Percentiles rank a stretch among this genome's conserved stretches.
These are phyloP conservation scores for Barnettozyma botsteinii DNA, from an alignment of 805 yeast species.

Conservation along the genomic window DNA sequence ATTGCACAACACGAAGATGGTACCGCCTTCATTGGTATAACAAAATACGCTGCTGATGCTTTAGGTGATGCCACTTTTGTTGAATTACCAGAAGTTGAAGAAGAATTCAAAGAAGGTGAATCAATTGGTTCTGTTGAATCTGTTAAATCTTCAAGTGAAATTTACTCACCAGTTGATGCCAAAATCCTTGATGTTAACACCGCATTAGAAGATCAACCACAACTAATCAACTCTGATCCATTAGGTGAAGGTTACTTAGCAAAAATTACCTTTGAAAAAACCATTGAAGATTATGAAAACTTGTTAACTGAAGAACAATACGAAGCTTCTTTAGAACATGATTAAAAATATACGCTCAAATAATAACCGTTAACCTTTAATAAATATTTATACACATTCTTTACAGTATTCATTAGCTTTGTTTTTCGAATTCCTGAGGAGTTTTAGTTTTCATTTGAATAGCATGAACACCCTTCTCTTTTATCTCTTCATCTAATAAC, in stretches of 20 bases:
- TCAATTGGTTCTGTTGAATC: constrained; percentile 90
- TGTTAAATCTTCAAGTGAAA: constrained; percentile 91
- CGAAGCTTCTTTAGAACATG: constrained; percentile 21
- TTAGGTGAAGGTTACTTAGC: constrained; percentile 94
- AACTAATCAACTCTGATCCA: constrained; percentile 80
- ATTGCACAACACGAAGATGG: constrained; percentile 80
- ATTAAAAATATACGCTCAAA: constrained; percentile 11
- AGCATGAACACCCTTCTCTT: constrained; percentile 75
- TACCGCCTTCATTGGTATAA: constrained; percentile 84
- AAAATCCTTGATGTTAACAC: constrained; percentile 68
- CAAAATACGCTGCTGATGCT: constrained; percentile 92
- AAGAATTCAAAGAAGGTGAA: constrained; percentile 62
- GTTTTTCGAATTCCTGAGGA: constrained; percentile 41
- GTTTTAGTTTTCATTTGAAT: constrained; percentile 82
- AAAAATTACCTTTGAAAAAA: constrained; percentile 56
- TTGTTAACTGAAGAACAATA: constrained; percentile 51
- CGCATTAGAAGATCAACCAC: constrained; percentile 62
- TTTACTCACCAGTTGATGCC: constrained; percentile 83
- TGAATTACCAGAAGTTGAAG: constrained; percentile 78
- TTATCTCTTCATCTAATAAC: constrained; percentile 66
- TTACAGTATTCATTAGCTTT: background rate
- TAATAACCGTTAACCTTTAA: background rate
- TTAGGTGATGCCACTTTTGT: constrained; percentile 94
- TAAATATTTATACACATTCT: background rate
- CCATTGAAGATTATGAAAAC: constrained; percentile 43